Base-by-base conservation (phyloP, 2,329 filamentous ascomycete species). In the Exophiala xenobiotica region DNA sequence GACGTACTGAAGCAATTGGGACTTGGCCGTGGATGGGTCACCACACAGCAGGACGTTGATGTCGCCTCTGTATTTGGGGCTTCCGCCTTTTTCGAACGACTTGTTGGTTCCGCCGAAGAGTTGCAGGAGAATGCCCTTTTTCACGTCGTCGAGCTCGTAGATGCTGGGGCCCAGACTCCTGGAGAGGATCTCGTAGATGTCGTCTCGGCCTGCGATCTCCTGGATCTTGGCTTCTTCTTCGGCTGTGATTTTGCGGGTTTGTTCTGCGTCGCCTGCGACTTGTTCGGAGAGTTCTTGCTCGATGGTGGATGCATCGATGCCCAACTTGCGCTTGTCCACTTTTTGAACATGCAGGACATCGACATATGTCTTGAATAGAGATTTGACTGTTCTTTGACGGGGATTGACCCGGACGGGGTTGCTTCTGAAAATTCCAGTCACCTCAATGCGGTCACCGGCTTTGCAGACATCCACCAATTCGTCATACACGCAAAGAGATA, bases 71-170 rank as follows among this genome's bases (percentile, higher is more conserved):
- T 99, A 99, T 63, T 87, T 91, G 5, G 93, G 93, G 65, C 88
- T 96, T 51, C 91, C 93, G 49, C 93, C 93, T 71, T 96, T 97
- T 53, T 95, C 83, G 69, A 99, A 99, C 1, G 88, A 89, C 74
- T 99, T 99, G 77, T 99, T 99, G 26, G 93, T 96, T 50, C 93
- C 93, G 29, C 93, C 92, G 67, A 99, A 99, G 33, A 99, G 82
- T 66, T 99, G 93, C 3, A 99, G 83, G 8, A 99, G 77, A 56
- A 99, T 96, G 8, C 93, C 93, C 73, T 99, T 99, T 78, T 99
- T 99, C 41, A 97, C 90, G 64, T 99, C 93, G 61, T 99, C 93
- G 85, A 95, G 88, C 71, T 99, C 93, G 73, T 95, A 96, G 64
- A 99, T 87, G 53, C 91, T 96, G 11, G 93, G 93, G 2, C 93